phyloP scores from a whole-genome alignment of 495 filamentous ascomycete genomes.

The Penicillium goetzii region DNA sequence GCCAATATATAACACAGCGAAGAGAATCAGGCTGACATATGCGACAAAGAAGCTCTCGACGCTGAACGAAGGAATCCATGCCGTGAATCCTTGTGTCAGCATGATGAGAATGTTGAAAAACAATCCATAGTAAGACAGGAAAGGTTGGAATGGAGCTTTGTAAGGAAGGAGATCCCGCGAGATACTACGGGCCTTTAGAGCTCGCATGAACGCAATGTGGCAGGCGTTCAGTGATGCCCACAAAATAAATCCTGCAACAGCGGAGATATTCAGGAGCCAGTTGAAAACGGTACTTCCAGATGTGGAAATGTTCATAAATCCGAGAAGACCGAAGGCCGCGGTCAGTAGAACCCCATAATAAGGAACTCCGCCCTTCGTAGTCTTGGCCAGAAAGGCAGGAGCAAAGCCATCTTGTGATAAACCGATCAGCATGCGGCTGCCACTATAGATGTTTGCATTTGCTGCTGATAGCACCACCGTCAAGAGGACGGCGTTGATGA shows the following conservation, averaged over 20 bases:
- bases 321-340: slow-evolving; percentile 47
- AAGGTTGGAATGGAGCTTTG: slow-evolving; percentile 54
- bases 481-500: slow-evolving; percentile 73
- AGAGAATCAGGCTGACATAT: slow-evolving; percentile 59
- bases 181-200: slow-evolving; percentile 52
- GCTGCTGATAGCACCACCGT: slow-evolving; percentile 65
- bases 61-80: slow-evolving; percentile 59
- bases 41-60: slow-evolving; percentile 53
- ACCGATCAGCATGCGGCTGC: slow-evolving; percentile 59
- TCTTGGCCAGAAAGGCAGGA: slow-evolving; percentile 49
- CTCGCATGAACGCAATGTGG: slow-evolving; percentile 59
- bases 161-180: slow-evolving; percentile 52
- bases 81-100: slow-evolving; percentile 64
- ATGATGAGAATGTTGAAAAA: slow-evolving; percentile 62
- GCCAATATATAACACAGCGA: slow-evolving; percentile 49
- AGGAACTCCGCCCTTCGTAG: slow-evolving; percentile 44
- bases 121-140: slow-evolving; percentile 54
- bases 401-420: slow-evolving; percentile 58
- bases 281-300: slow-evolving; percentile 45
- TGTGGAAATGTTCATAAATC: slow-evolving; percentile 47
- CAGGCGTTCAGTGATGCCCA: slow-evolving; percentile 59
- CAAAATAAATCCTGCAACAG: slow-evolving; percentile 61
- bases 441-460: slow-evolving; percentile 74
- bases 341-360: slow-evolving; percentile 44
- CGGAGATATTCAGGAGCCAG: slow-evolving; percentile 55